A percentile compares a stretch with the other conserved stretches of the same genome.
Conservation (phyloP, 352 stramenopile genomes). For the Pythium guiyangense region DNA sequence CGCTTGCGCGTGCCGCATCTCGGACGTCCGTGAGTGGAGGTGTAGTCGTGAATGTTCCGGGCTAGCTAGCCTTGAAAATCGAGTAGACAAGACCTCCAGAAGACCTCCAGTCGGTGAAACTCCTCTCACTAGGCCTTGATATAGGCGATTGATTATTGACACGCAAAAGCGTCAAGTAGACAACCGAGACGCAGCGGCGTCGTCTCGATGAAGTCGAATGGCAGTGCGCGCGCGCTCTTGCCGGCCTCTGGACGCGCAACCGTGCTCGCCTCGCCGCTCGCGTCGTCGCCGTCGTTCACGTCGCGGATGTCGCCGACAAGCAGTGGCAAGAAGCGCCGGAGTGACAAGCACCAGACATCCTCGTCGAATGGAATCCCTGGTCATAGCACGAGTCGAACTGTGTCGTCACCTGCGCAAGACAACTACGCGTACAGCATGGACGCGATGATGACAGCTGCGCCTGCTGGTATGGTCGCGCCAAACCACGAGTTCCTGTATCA, state of each 20-base stretch:
- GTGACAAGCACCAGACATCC: constrained; percentile 6
- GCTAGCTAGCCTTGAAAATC: too few species aligned
- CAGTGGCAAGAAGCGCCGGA: constrained; percentile 13
- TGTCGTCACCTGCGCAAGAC: constrained; percentile 6
- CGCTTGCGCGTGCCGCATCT: constrained; percentile 20
- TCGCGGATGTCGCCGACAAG: constrained; percentile 20
- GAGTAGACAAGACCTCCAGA: too few species aligned
- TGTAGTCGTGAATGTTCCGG: too few species aligned
- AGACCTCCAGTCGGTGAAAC: too few species aligned
- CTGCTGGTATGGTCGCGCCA: constrained; percentile 2
- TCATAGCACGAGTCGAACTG: constrained; percentile 5
- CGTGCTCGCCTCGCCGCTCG: constrained; percentile 15
- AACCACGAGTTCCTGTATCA: constrained; percentile 38
- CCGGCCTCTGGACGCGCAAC: constrained; percentile 8
- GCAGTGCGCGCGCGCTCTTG: constrained; percentile 20
- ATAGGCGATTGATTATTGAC: too few species aligned
- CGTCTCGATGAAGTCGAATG: constrained; percentile 30
- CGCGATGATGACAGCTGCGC: constrained; percentile 3
- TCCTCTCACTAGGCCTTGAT: too few species aligned
- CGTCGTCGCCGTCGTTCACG: constrained; percentile 12
- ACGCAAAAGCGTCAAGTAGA: too few species aligned
- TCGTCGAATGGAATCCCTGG: neutral
- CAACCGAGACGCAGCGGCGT: too few species aligned
- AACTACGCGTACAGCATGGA: constrained; percentile 5
- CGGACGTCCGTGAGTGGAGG: constrained; percentile 90